Conservation (phyloP, 331 rosid species). For the Spiraea crenata region DNA sequence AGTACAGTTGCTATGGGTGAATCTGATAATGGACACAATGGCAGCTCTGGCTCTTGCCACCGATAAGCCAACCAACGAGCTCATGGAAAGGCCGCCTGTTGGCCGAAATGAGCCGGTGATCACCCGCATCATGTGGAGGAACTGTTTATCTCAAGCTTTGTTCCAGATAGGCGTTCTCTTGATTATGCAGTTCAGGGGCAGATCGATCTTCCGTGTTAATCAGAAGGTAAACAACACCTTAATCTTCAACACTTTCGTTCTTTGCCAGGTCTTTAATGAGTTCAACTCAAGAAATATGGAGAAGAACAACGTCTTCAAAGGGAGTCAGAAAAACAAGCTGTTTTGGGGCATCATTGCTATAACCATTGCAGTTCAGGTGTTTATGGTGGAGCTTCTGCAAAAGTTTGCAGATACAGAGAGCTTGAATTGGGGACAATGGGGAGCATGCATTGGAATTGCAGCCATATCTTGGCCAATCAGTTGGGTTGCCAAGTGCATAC, state of each 20-base stretch:
- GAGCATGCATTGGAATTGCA: conserved; percentile 15
- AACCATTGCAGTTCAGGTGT: conserved; percentile 35
- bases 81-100: conserved; percentile 25
- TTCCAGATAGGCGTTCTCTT: conserved; percentile 47
- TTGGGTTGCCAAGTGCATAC: conserved; percentile 33
- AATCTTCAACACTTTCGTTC: conserved; percentile 33
- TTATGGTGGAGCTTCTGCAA: conserved; percentile 34
- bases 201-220: conserved; percentile 40
- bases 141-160: conserved; percentile 49
- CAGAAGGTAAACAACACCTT: conserved; percentile 26
- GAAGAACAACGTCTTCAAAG: conserved; percentile 34
- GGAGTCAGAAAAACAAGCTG: conserved; percentile 26
- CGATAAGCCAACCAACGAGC: conserved; percentile 28
- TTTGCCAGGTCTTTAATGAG: conserved; percentile 36
- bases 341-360: conserved; percentile 31
- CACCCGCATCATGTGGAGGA: conserved; percentile 35
- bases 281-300: conserved; percentile 35
- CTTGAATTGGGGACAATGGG: conserved; percentile 32
- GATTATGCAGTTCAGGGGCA: conserved; percentile 43
- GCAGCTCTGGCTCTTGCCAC: conserved; percentile 44
- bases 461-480: conserved; percentile 29
- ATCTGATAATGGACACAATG: conserved; percentile 37
- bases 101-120: conserved; percentile 33
- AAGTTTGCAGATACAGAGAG: conserved; percentile 31
- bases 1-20: conserved; percentile 37